Evolutionary conservation across 139 green algal species (phyloP).

Genomic region (Marvania coccoides): DNA sequence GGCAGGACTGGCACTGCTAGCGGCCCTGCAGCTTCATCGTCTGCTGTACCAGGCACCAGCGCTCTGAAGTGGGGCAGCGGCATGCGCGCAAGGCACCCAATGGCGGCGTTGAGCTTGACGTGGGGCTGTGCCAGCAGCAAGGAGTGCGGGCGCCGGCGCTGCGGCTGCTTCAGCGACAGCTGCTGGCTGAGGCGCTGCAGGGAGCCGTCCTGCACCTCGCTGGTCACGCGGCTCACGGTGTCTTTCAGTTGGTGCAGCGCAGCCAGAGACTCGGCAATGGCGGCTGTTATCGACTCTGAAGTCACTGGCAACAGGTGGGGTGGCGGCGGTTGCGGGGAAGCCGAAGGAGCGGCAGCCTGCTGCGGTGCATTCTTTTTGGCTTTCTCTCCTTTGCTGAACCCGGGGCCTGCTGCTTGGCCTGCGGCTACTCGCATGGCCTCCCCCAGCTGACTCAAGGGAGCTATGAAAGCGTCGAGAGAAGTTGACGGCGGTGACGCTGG

Average conservation of each 20-base stretch:
- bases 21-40: background rate
- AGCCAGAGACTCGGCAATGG: constrained; percentile 14
- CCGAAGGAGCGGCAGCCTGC: background rate
- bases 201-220: constrained; percentile 31
- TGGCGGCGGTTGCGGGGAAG: background rate
- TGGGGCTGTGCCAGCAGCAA: constrained; percentile 19
- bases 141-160: constrained; percentile 17
- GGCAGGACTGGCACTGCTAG: background rate
- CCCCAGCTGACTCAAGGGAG: too few relatives aligned
- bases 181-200: constrained; percentile 18
- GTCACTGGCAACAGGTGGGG: constrained; percentile 1
- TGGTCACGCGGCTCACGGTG: constrained; percentile 14
- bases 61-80: constrained; percentile 27
- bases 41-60: background rate
- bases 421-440: too few relatives aligned
- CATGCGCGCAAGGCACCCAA: constrained; percentile 47
- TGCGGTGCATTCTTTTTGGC: too few relatives aligned
- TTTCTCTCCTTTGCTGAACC: too few relatives aligned
- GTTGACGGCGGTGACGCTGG: too few relatives aligned
- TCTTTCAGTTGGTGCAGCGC: constrained; percentile 7
- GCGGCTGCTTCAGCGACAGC: background rate
- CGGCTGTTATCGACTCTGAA: constrained; percentile 8
- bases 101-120: constrained; percentile 36
- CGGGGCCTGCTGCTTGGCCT: too few relatives aligned
- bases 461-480: too few relatives aligned